phyloP scores from a whole-genome alignment of 2,329 filamentous ascomycete genomes.

The Scedosporium minutisporum region DNA sequence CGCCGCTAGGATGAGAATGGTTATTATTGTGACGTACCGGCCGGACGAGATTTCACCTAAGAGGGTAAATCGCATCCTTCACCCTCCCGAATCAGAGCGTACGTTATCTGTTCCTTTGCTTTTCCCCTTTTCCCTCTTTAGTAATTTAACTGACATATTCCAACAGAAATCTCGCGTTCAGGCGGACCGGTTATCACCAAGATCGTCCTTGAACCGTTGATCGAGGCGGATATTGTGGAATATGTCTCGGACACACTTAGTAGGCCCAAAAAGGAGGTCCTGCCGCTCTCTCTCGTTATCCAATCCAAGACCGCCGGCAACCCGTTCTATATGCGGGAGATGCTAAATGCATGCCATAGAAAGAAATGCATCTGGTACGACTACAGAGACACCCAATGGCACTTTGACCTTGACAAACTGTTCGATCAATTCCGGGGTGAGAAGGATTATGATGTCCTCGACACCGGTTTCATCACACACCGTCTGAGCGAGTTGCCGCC shows the following conservation, averaged over 20 bases:
- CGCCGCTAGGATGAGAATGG: conserved; percentile 66
- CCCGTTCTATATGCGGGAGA: conserved; percentile 84
- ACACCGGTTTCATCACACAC: conserved; percentile 72
- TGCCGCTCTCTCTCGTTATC: conserved; percentile 72
- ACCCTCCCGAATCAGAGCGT: conserved; percentile 45
- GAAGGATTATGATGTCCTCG: conserved; percentile 68
- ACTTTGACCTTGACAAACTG: conserved; percentile 74
- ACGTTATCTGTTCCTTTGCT: conserved; percentile 5
- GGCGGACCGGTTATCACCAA: conserved; percentile 53
- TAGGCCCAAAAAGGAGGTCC: conserved; percentile 59
- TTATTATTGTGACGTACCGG: conserved; percentile 68
- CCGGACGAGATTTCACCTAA: conserved; percentile 54
- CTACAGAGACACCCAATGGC: conserved; percentile 73
- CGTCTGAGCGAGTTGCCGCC: conserved; percentile 66
- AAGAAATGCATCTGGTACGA: conserved; percentile 88
- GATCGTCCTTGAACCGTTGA: conserved; percentile 63
- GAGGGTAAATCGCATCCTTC: conserved; percentile 43
- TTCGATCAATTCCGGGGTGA: conserved; percentile 78
- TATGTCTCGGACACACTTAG: conserved; percentile 79
- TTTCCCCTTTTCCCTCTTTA: background rate
- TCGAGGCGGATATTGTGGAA: conserved; percentile 68
- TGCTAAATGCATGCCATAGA: conserved; percentile 77
- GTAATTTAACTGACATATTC: conserved; percentile 12
- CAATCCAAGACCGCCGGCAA: conserved; percentile 85
- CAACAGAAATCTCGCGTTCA: conserved; percentile 30